A percentile compares a stretch with the other conserved stretches of the same genome.
These are phyloP conservation scores for Daldinia eschscholtzii DNA, from an alignment of 2,329 filamentous ascomycete species.

Conservation along the genomic window DNA sequence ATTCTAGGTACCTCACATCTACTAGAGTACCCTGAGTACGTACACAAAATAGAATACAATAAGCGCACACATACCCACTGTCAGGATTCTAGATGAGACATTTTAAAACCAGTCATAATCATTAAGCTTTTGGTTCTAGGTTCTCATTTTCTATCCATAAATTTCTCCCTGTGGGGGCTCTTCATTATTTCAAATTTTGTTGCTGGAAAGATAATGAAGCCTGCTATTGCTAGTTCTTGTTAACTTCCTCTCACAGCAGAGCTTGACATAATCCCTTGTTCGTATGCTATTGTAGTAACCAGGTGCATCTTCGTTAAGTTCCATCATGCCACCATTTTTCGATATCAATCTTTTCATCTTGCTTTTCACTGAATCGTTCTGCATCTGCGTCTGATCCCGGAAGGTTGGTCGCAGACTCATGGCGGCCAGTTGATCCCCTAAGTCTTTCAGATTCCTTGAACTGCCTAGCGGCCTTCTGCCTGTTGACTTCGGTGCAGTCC, in stretches of 20 bases:
- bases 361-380: not conserved
- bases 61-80: too few relatives aligned
- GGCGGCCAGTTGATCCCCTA: not conserved
- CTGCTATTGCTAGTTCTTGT: not conserved
- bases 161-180: too few relatives aligned
- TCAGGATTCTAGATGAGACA: too few relatives aligned
- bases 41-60: too few relatives aligned
- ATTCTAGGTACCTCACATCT: not conserved
- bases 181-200: too few relatives aligned
- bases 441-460: not conserved
- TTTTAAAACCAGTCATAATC: too few relatives aligned
- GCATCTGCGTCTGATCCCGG: not conserved
- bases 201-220: too few relatives aligned
- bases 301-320: not conserved
- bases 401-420: not conserved
- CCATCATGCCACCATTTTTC: not conserved
- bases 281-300: too few relatives aligned
- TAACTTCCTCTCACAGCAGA: not conserved
- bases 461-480: slow-evolving; percentile 4
- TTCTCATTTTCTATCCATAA: too few relatives aligned
- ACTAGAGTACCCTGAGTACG: not conserved
- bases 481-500: slow-evolving; percentile 32
- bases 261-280: too few relatives aligned
- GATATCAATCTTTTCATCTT: not conserved
- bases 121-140: too few relatives aligned